Percentiles rank a stretch among this genome's conserved stretches.
These are phyloP conservation scores for Pythium pyrilobum DNA, from an alignment of 352 stramenopile species.

Conservation along the genomic window DNA sequence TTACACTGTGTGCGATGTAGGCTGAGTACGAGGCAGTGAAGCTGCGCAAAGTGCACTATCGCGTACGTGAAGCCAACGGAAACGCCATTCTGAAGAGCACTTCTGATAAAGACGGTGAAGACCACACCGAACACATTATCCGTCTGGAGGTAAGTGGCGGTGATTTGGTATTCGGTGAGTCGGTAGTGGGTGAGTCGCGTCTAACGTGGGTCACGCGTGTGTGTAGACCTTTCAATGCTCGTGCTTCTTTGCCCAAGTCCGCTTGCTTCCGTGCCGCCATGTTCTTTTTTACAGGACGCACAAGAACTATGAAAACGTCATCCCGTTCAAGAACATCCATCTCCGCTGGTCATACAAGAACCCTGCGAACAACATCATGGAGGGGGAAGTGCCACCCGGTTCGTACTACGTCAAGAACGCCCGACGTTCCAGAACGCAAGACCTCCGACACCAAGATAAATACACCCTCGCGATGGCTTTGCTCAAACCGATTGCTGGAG, in stretches of 20 bases:
- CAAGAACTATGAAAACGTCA: neutral
- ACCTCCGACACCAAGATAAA: too few species aligned
- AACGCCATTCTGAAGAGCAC: conserved; percentile 1
- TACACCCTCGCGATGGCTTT: too few species aligned
- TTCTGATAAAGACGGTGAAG: neutral
- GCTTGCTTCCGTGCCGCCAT: conserved; percentile 6
- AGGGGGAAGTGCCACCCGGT: neutral
- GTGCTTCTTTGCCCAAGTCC: conserved; percentile 7
- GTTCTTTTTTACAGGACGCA: conserved; percentile 1
- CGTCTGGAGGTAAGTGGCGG: neutral
- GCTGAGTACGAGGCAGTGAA: conserved; percentile 3
- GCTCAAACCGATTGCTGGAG: too few species aligned
- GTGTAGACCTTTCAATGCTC: conserved; percentile 1
- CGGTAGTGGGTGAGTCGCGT: too few species aligned
- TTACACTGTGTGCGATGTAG: neutral
- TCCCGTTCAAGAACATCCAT: conserved; percentile 1
- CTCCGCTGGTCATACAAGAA: neutral
- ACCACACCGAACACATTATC: neutral
- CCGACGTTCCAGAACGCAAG: too few species aligned
- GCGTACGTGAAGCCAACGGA: neutral
- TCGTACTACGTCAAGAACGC: neutral
- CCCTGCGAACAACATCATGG: neutral
- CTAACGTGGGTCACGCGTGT: neutral
- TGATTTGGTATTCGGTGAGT: neutral
- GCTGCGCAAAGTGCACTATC: neutral